phyloP scores from a whole-genome alignment of 169 alveolate species.

The Cryptosporidium ubiquitum region DNA sequence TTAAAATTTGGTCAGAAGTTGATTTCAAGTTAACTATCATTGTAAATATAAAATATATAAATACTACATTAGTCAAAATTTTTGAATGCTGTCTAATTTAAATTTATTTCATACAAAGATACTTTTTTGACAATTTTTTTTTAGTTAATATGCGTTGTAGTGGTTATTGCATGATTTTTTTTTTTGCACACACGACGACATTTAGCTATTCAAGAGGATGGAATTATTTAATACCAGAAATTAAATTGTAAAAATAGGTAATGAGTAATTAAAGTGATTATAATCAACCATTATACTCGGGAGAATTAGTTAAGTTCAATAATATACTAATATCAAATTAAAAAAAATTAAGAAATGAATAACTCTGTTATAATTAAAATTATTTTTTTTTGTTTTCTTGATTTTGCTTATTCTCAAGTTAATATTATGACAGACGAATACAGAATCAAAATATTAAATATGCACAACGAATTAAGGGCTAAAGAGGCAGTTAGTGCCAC shows the following conservation, averaged over 20 bases:
- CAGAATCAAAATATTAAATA: conserved; percentile 76
- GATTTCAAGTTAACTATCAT: neutral
- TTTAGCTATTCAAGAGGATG: conserved; percentile 22
- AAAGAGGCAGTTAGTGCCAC: conserved; percentile 77
- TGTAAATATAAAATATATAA: no score
- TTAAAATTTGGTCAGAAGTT: conserved; percentile 1
- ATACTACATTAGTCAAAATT: neutral
- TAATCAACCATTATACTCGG: neutral
- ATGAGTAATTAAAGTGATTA: neutral
- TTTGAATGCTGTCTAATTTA: neutral
- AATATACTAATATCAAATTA: no score
- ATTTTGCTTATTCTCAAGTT: conserved; percentile 22
- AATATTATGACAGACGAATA: conserved; percentile 68
- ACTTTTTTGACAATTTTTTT: neutral
- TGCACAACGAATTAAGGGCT: conserved; percentile 76
- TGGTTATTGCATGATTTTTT: conserved; percentile 9
- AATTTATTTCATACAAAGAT: neutral
- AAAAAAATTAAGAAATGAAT: neutral
- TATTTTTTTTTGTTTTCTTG: neutral
- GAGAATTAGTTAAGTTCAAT: neutral
- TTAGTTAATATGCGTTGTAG: conserved; percentile 10
- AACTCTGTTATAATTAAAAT: neutral
- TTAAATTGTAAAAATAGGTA: neutral
- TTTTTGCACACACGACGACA: conserved; percentile 25
- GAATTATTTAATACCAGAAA: neutral